phyloP scores from a whole-genome alignment of 2,329 filamentous ascomycete species.

The Epicoccum nigrum region DNA sequence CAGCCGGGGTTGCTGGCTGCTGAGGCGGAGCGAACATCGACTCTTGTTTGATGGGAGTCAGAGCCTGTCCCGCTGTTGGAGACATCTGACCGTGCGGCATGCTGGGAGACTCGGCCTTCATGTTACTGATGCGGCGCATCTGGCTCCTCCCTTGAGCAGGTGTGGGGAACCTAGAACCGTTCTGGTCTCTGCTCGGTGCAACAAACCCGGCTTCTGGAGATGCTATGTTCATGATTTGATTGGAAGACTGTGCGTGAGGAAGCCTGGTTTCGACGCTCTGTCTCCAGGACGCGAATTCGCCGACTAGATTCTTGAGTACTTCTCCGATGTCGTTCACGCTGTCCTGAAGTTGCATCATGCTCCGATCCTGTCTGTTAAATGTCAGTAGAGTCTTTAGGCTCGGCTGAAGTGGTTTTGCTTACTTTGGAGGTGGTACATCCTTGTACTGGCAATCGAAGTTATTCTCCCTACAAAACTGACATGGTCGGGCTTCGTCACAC shows the following conservation, averaged over 20 bases:
- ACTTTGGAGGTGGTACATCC: conserved; percentile 91
- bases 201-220: conserved; percentile 39
- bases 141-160: conserved; percentile 36
- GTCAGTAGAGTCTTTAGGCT: conserved; percentile 23
- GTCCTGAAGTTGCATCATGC: conserved; percentile 56
- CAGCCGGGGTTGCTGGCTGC: conserved; percentile 43
- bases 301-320: conserved; percentile 37
- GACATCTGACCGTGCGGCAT: conserved; percentile 36
- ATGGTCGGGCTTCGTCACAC: conserved; percentile 50
- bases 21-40: conserved; percentile 28
- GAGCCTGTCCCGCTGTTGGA: conserved; percentile 27
- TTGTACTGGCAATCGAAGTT: conserved; percentile 84
- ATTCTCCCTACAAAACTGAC: conserved; percentile 79
- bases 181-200: conserved; percentile 33
- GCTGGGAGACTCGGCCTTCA: conserved; percentile 44
- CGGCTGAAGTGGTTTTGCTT: conserved; percentile 44
- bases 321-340: conserved; percentile 50
- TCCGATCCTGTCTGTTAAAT: conserved; percentile 53
- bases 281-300: conserved; percentile 43
- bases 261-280: conserved; percentile 41
- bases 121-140: conserved; percentile 37
- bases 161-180: conserved; percentile 36
- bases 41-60: conserved; percentile 44
- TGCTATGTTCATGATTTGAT: conserved; percentile 32
- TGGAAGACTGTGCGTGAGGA: conserved; percentile 21